Percentiles rank a stretch among this genome's conserved stretches.
These are phyloP conservation scores for Fistulinella cinereoalba DNA, from an alignment of 1,284 basidiomycete genomes.

Conservation along the genomic window DNA sequence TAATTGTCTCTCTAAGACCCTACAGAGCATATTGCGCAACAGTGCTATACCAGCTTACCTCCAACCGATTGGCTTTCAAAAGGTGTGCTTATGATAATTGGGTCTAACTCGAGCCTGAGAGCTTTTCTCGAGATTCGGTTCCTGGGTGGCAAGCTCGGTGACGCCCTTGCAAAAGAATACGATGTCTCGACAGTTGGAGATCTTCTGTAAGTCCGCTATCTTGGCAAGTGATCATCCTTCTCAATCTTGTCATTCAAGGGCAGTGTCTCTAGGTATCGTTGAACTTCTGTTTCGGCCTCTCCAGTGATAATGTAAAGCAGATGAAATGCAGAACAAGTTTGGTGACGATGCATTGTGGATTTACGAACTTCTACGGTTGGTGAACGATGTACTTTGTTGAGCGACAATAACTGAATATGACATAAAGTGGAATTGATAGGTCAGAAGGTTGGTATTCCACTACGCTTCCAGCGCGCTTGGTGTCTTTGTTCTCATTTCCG, in stretches of 20 bases:
- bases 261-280: slow-evolving; percentile 46
- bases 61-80: slow-evolving; percentile 80
- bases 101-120: not conserved
- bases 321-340: slow-evolving; percentile 81
- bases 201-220: slow-evolving; percentile 58
- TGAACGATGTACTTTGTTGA: slow-evolving; percentile 1
- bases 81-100: slow-evolving; percentile 45
- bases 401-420: not conserved
- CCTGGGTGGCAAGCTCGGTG: slow-evolving; percentile 92
- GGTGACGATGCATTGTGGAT: slow-evolving; percentile 89
- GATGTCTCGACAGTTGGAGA: slow-evolving; percentile 88
- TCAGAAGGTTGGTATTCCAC: slow-evolving; percentile 64
- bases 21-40: slow-evolving; percentile 73
- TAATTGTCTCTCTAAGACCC: not conserved
- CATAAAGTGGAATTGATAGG: slow-evolving; percentile 79
- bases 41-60: slow-evolving; percentile 83
- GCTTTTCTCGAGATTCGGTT: slow-evolving; percentile 73
- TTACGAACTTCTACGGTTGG: slow-evolving; percentile 76
- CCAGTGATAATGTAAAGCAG: slow-evolving; percentile 35
- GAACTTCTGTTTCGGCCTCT: not conserved
- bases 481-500: slow-evolving; percentile 3
- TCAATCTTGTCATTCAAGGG: slow-evolving; percentile 31
- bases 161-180: slow-evolving; percentile 83
- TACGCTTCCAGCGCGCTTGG: not conserved
- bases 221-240: not conserved